These are phyloP conservation scores for Kwoniella bestiolae DNA, from an alignment of 768 basidiomycete species.

Conservation along the genomic window DNA sequence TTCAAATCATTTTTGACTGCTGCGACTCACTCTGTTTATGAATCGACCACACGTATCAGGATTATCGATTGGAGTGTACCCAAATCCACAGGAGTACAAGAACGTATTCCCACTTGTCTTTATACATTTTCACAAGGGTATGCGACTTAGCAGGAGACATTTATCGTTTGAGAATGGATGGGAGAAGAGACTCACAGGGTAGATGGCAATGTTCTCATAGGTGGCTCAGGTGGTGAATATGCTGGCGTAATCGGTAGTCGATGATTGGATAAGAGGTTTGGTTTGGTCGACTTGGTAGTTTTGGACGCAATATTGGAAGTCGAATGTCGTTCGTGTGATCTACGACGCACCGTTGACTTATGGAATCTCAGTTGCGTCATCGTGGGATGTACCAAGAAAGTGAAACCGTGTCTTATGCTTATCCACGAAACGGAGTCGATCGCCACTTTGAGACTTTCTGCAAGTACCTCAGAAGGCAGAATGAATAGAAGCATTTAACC, in stretches of 20 bases:
- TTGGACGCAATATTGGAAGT: not conserved
- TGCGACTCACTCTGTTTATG: not conserved
- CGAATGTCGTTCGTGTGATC: not conserved
- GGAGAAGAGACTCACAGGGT: not conserved
- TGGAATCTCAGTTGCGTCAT: too few species aligned
- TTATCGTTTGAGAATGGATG: not conserved
- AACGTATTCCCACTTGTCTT: not conserved
- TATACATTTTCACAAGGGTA: not conserved
- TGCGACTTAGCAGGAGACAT: not conserved
- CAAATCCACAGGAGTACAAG: not conserved
- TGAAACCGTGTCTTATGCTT: too few species aligned
- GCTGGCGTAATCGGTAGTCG: not conserved
- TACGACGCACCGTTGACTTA: not conserved
- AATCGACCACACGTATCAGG: not conserved
- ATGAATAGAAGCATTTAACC: too few species aligned
- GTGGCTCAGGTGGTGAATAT: not conserved
- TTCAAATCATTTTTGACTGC: not conserved
- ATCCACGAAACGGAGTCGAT: too few species aligned
- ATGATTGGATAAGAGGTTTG: not conserved
- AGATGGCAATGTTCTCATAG: not conserved
- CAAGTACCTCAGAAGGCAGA: too few species aligned
- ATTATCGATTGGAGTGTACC: not conserved
- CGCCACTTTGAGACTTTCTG: too few species aligned
- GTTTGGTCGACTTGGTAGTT: not conserved
- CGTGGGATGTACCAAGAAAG: too few species aligned